Evolutionary conservation across 176 grass and related monocot genomes (phyloP).

Genomic region (Zea luxurians): DNA sequence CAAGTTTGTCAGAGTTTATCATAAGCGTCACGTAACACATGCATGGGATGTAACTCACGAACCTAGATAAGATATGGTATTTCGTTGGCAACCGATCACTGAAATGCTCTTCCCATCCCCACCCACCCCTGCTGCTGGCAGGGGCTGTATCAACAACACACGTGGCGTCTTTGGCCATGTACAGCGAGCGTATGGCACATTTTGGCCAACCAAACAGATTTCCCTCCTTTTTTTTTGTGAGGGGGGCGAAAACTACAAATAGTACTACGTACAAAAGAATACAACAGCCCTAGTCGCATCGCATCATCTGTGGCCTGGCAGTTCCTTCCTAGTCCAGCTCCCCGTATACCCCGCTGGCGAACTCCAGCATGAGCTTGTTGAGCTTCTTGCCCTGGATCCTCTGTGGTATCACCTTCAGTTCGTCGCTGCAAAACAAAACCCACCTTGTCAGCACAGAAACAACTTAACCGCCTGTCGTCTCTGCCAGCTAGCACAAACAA

Average conservation of each 20-base stretch:
- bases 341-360: constrained; percentile 51
- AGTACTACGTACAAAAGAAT: constrained; percentile 17
- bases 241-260: constrained; percentile 15
- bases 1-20: too few relatives aligned
- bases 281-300: too few relatives aligned
- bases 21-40: too few relatives aligned
- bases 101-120: too few relatives aligned
- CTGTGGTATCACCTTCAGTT: constrained; percentile 66
- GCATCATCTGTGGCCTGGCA: too few relatives aligned
- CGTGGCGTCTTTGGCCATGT: too few relatives aligned
- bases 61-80: too few relatives aligned
- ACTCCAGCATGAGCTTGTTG: constrained; percentile 82
- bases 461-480: neutral
- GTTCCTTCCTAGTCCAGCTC: constrained; percentile 50
- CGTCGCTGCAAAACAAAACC: constrained; percentile 46
- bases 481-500: neutral
- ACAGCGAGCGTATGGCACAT: too few relatives aligned
- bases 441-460: neutral
- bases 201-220: constrained; percentile 8
- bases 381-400: constrained; percentile 85
- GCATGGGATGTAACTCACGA: too few relatives aligned
- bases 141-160: neutral
- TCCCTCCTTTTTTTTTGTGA: neutral
- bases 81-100: too few relatives aligned
- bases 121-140: too few relatives aligned